Evolutionary conservation across 306 rosid genomes (phyloP).

Genomic region (Alnus glutinosa): DNA sequence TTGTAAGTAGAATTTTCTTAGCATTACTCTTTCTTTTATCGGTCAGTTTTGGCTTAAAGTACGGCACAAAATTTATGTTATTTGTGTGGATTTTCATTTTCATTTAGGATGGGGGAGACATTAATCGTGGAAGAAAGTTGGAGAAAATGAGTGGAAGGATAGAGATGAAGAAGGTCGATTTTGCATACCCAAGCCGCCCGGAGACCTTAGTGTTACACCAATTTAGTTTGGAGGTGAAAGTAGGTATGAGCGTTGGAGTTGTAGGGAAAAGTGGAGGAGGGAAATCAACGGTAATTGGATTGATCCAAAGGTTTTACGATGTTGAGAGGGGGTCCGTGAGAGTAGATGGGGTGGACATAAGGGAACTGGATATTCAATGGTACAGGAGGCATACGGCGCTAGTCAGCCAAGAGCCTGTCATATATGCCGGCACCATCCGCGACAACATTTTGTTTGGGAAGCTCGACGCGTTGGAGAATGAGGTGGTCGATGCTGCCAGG

Average conservation of each 20-base stretch:
- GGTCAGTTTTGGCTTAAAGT: not conserved
- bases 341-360: slow-evolving; percentile 79
- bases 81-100: not conserved
- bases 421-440: slow-evolving; percentile 67
- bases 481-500: slow-evolving; percentile 73
- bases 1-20: too few relatives aligned
- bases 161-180: slow-evolving; percentile 83
- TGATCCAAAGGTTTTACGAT: slow-evolving; percentile 82
- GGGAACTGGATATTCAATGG: slow-evolving; percentile 73
- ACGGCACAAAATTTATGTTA: not conserved
- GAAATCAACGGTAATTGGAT: slow-evolving; percentile 83
- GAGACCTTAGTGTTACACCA: slow-evolving; percentile 55
- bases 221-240: slow-evolving; percentile 76
- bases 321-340: slow-evolving; percentile 69
- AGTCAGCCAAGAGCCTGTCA: slow-evolving; percentile 94
- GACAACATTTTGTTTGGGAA: slow-evolving; percentile 84
- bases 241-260: slow-evolving; percentile 78
- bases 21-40: too few relatives aligned
- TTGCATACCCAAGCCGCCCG: slow-evolving; percentile 72
- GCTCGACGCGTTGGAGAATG: slow-evolving; percentile 70
- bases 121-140: slow-evolving; percentile 38
- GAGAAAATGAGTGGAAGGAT: slow-evolving; percentile 66
- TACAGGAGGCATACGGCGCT: slow-evolving; percentile 75
- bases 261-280: slow-evolving; percentile 96
- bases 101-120: slow-evolving; percentile 42